Conservation (phyloP, 441 rosid species). For the Jatropha podagrica region DNA sequence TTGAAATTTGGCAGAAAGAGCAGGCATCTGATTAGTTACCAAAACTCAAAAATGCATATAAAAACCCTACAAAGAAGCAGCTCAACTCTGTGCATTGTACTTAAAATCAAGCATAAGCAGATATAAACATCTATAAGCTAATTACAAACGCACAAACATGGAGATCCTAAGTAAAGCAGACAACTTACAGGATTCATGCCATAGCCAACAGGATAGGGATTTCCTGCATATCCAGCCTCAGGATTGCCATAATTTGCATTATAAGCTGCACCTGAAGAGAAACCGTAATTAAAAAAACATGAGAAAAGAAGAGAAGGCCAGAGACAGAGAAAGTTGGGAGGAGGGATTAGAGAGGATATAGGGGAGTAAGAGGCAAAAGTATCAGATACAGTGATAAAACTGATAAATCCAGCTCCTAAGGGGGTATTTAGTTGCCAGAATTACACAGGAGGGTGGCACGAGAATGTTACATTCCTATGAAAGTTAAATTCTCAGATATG, state of each 20-base stretch:
- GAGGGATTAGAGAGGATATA: background rate
- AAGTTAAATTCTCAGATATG: no score
- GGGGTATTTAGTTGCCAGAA: background rate
- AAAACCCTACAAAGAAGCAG: background rate
- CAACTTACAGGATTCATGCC: conserved; percentile 81
- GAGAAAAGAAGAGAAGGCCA: background rate
- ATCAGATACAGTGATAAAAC: background rate
- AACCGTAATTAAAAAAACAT: conserved; percentile 7
- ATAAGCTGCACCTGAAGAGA: conserved; percentile 52
- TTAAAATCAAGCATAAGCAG: background rate
- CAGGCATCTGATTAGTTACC: background rate
- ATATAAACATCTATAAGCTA: conserved; percentile 1
- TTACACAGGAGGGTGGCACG: background rate
- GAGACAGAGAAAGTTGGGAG: background rate
- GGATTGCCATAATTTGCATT: conserved; percentile 57
- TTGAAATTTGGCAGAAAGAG: background rate
- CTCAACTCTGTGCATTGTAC: background rate
- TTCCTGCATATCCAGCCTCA: conserved; percentile 66
- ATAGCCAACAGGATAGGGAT: conserved; percentile 66
- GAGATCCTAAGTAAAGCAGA: background rate
- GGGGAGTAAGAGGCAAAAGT: background rate
- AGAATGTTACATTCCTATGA: no score
- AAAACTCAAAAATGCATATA: background rate
- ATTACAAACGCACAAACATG: background rate
- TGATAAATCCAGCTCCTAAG: background rate